Conservation (phyloP, 768 basidiomycete species). For the Hericium alpestre region DNA sequence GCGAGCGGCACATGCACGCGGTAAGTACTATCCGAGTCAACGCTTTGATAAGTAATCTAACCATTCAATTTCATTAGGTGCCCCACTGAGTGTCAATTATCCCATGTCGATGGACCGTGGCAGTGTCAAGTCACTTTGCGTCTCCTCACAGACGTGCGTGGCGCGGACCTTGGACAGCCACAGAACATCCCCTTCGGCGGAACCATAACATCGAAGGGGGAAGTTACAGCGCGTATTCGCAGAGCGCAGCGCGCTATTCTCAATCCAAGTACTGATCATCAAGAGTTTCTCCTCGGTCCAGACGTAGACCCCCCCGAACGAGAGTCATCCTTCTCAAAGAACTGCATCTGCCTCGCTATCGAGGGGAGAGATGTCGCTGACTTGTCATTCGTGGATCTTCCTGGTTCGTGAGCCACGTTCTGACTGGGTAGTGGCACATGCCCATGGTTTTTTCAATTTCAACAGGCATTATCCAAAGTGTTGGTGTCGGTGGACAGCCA, state of each 20-base stretch:
- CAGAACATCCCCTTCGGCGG: constrained; percentile 17
- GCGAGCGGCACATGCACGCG: constrained; percentile 71
- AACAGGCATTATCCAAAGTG: constrained; percentile 48
- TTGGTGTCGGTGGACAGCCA: constrained; percentile 22
- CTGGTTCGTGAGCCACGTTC: constrained; percentile 19
- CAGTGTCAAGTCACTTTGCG: constrained; percentile 23
- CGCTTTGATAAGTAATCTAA: not conserved
- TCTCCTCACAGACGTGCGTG: constrained; percentile 17
- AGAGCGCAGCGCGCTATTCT: constrained; percentile 58
- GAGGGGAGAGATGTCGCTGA: constrained; percentile 28
- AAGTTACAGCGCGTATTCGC: constrained; percentile 58
- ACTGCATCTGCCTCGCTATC: constrained; percentile 27
- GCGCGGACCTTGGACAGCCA: constrained; percentile 23
- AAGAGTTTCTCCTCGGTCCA: constrained; percentile 29
- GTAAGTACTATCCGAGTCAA: constrained; percentile 21
- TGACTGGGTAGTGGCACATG: not conserved
- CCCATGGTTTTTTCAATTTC: not conserved
- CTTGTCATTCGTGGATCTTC: constrained; percentile 31
- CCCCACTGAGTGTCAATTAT: constrained; percentile 27
- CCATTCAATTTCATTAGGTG: constrained; percentile 15
- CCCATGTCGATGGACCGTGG: constrained; percentile 21
- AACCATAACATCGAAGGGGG: constrained; percentile 36
- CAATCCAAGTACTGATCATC: constrained; percentile 32
- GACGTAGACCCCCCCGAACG: constrained; percentile 17
- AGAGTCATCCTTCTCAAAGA: constrained; percentile 25